Percentiles rank a stretch among this genome's conserved stretches.
phyloP scores from a whole-genome alignment of 2,329 filamentous ascomycete genomes.

The Immersiporthe knoxdaviesiana region DNA sequence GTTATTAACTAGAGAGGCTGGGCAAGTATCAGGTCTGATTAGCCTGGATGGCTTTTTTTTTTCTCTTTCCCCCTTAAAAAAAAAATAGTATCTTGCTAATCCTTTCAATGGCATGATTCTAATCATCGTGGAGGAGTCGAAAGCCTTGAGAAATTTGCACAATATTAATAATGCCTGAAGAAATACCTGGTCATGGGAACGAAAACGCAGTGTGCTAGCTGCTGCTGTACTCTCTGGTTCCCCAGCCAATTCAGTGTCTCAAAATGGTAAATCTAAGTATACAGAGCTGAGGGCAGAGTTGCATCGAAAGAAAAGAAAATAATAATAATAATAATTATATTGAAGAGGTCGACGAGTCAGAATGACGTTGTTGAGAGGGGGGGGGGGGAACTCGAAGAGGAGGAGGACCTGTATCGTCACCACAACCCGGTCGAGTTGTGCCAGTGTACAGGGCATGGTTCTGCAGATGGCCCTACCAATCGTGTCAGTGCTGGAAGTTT shows the following conservation, averaged over 20 bases:
- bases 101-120: neutral
- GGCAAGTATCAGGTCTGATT: neutral
- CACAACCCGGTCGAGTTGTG: neutral
- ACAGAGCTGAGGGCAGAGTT: neutral
- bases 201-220: too few relatives aligned
- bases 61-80: too few relatives aligned
- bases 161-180: neutral
- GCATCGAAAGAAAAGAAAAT: neutral
- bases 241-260: neutral
- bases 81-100: neutral
- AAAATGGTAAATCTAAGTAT: neutral
- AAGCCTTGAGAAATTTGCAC: neutral
- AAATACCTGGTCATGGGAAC: neutral
- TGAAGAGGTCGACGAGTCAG: neutral
- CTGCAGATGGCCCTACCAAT: neutral
- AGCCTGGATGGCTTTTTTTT: neutral
- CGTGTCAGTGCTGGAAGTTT: neutral
- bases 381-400: too few relatives aligned
- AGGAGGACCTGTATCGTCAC: neutral
- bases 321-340: neutral
- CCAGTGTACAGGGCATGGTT: neutral
- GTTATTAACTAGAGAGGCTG: too few relatives aligned
- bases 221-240: neutral
- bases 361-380: too few relatives aligned
- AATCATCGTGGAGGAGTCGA: neutral